A percentile compares a stretch with the other conserved stretches of the same genome.
These are phyloP conservation scores for Mortierella polycephala DNA, from an alignment of 371 early-diverging fungal genomes.

Conservation along the genomic window DNA sequence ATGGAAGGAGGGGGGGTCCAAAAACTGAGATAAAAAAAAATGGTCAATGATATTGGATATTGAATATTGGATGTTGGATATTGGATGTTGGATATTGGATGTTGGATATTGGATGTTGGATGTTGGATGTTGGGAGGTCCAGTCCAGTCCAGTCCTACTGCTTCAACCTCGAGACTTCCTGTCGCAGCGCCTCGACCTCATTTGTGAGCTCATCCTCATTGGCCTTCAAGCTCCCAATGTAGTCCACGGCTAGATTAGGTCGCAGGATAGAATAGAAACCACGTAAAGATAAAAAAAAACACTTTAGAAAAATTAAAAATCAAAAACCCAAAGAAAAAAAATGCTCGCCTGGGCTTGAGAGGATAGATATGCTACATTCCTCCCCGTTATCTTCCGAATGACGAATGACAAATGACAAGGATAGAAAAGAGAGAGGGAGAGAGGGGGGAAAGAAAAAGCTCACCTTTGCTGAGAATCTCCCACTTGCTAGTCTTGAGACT, in stretches of 20 bases:
- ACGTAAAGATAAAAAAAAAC: conserved; percentile 1
- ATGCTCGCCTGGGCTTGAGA: no score
- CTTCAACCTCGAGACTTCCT: conserved; percentile 26
- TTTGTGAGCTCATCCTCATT: conserved; percentile 22
- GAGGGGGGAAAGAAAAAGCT: neutral
- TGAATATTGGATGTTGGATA: no score
- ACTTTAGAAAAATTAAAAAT: neutral
- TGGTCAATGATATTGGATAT: no score
- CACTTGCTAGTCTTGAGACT: conserved; percentile 85
- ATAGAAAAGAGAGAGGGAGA: neutral
- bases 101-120: neutral
- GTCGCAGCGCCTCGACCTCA: conserved; percentile 27
- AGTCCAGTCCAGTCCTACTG: conserved; percentile 5
- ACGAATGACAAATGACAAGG: neutral
- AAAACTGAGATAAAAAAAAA: no score
- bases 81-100: neutral
- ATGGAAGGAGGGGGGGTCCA: no score
- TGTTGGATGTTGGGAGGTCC: no score
- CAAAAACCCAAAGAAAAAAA: neutral
- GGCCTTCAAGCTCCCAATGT: conserved; percentile 20
- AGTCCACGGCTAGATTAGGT: conserved; percentile 27
- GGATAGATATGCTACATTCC: neutral
- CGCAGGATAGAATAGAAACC: no score
- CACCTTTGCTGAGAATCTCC: conserved; percentile 87
- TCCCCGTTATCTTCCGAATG: neutral